phyloP scores from a whole-genome alignment of 2,329 filamentous ascomycete species.

The Verruconis gallopava region DNA sequence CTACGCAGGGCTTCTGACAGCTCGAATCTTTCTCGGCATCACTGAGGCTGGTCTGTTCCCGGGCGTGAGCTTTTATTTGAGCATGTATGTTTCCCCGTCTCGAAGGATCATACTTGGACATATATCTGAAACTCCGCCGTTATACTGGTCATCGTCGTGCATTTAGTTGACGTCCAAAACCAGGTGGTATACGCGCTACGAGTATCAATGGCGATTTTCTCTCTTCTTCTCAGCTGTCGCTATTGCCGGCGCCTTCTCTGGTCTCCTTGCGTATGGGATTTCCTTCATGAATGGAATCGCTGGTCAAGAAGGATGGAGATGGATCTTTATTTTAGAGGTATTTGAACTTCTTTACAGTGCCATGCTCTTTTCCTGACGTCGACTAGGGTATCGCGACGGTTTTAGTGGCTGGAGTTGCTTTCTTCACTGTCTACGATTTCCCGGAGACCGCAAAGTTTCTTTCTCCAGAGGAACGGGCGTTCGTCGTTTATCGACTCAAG shows the following conservation, averaged over 20 bases:
- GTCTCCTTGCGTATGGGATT: conserved; percentile 46
- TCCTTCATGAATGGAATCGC: conserved; percentile 46
- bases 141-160: neutral
- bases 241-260: conserved; percentile 47
- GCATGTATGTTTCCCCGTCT: neutral
- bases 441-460: conserved; percentile 47
- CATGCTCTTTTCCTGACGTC: neutral
- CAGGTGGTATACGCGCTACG: conserved; percentile 50
- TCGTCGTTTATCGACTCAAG: conserved; percentile 46
- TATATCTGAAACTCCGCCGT: too few species aligned
- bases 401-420: conserved; percentile 20
- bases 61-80: conserved; percentile 11
- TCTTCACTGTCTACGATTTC: conserved; percentile 55
- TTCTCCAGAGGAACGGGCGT: conserved; percentile 36
- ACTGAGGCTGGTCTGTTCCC: conserved; percentile 26
- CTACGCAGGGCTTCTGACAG: conserved; percentile 32
- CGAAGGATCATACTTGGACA: too few species aligned
- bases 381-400: conserved; percentile 20
- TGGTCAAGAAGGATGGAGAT: conserved; percentile 28
- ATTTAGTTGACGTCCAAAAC: conserved; percentile 25
- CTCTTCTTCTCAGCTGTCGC: conserved; percentile 47
- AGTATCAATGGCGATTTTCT: conserved; percentile 45
- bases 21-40: conserved; percentile 34
- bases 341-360: neutral
- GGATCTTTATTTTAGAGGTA: conserved; percentile 28